These are phyloP conservation scores for Aureobasidium sp. DNA, from an alignment of 2,329 filamentous ascomycete genomes.

Conservation along the genomic window DNA sequence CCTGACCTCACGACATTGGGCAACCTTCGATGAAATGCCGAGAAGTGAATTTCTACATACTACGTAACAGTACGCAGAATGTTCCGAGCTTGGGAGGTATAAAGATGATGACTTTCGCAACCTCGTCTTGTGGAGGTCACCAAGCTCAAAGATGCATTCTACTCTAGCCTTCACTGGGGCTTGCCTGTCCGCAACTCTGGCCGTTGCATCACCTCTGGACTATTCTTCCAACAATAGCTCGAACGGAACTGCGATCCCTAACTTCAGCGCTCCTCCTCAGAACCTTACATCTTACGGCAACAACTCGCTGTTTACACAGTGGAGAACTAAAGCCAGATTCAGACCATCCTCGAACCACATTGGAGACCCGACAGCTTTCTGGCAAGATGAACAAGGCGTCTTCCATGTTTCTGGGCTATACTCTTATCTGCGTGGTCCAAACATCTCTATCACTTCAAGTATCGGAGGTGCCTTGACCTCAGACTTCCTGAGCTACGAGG, in stretches of 20 bases:
- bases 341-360: background rate
- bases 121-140: background rate
- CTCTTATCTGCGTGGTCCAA: background rate
- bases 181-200: slow-evolving; percentile 1
- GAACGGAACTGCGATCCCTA: background rate
- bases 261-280: background rate
- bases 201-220: background rate
- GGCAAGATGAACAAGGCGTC: slow-evolving; percentile 4
- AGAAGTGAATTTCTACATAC: background rate
- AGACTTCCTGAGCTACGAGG: slow-evolving; percentile 38
- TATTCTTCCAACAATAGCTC: background rate
- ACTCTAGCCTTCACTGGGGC: background rate
- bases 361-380: slow-evolving; percentile 8
- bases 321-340: slow-evolving; percentile 13
- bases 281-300: background rate
- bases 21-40: background rate
- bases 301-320: slow-evolving; percentile 7
- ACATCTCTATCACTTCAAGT: slow-evolving; percentile 12
- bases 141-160: background rate
- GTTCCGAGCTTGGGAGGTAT: background rate
- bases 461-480: slow-evolving; percentile 33
- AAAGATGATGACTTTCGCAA: background rate
- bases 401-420: background rate
- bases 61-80: background rate
- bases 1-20: background rate